phyloP scores from a whole-genome alignment of 2,329 filamentous ascomycete species.

The Xylaria polymorpha region DNA sequence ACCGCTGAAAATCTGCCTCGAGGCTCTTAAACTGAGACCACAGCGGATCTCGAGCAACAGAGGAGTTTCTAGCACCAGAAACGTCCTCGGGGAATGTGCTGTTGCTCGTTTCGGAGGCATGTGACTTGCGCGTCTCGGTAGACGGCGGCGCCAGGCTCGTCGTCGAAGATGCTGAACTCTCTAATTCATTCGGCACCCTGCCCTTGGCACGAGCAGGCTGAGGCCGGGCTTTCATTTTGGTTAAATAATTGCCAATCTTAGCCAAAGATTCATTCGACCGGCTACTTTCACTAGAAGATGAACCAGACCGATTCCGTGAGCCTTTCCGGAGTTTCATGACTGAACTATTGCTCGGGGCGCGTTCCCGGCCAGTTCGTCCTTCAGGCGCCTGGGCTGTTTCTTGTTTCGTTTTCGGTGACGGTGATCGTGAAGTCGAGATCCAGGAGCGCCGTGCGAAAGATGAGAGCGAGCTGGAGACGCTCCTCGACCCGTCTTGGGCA shows the following conservation, averaged over 20 bases:
- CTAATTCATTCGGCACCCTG: slow-evolving; percentile 46
- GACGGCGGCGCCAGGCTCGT: slow-evolving; percentile 59
- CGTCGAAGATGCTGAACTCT: slow-evolving; percentile 61
- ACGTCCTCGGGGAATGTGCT: slow-evolving; percentile 49
- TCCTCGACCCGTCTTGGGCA: slow-evolving; percentile 52
- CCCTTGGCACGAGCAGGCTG: slow-evolving; percentile 57
- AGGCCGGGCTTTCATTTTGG: slow-evolving; percentile 63
- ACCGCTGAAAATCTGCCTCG: slow-evolving; percentile 63
- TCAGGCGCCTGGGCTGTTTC: slow-evolving; percentile 44
- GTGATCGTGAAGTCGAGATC: slow-evolving; percentile 62
- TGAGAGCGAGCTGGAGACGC: slow-evolving; percentile 60
- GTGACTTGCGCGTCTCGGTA: slow-evolving; percentile 50
- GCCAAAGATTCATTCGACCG: slow-evolving; percentile 52
- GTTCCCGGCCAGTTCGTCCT: slow-evolving; percentile 40
- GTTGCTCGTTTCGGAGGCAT: slow-evolving; percentile 50
- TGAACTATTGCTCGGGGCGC: slow-evolving; percentile 48
- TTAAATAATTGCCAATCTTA: slow-evolving; percentile 57
- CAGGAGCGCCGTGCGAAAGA: slow-evolving; percentile 64
- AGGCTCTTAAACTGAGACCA: slow-evolving; percentile 67
- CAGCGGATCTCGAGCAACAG: slow-evolving; percentile 61
- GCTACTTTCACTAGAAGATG: slow-evolving; percentile 48
- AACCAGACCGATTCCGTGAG: slow-evolving; percentile 49
- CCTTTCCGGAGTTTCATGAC: slow-evolving; percentile 49
- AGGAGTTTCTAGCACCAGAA: slow-evolving; percentile 28
- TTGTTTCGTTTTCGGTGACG: slow-evolving; percentile 56